Evolutionary conservation across 208 protist genomes (phyloP), one percentile per base, ranked within the genome.

Genomic region (Blastocrithidia nonstop): DNA sequence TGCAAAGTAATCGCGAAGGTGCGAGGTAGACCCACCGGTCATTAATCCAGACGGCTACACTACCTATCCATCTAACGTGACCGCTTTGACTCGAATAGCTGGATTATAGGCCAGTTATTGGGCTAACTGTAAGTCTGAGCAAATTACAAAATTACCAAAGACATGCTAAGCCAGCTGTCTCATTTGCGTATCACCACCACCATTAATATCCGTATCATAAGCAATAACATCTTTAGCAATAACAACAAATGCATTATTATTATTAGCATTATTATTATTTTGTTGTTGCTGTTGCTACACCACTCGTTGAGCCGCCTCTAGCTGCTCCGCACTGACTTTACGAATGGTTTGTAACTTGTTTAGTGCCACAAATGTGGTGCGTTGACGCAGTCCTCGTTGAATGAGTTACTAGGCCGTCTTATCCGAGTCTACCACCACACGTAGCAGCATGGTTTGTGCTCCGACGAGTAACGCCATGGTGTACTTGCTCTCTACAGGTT

Each of bases 31-130:
- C 9, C 95, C 95, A 50, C 96, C 96, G 5, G 96, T 98, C 17
- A 99, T 73, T 15, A 97, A 93, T 23, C 98, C 98, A 15, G 58
- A 58, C 8, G 98, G 98, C 66, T 99, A 94, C 41, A 93, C 98
- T 19, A 98, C 63, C 44, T 99, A 96, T 23, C 98, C 98, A 1
- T 99, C 94, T 4, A 98, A 49, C 1, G 98, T 99, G n/a, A 99
- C 97, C 11, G 94, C 81, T 37, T 89, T 86, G 13, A 61, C 49
- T 9, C 56, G 51, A 13, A 98, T 67, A 0, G 44, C 31, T 16
- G 54, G 31, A 45, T 75, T 73, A 63, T 94, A 95, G 26, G 91
- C 85, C 3, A 97, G 64, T 46, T 81, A 66, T 56, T 85, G 67
- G 2, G 94, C 94, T 3, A 72, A 49, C 5, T 50, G 55, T 21